These are phyloP conservation scores for Tranzscheliella williamsii DNA, from an alignment of 1,284 basidiomycete genomes.

Conservation along the genomic window DNA sequence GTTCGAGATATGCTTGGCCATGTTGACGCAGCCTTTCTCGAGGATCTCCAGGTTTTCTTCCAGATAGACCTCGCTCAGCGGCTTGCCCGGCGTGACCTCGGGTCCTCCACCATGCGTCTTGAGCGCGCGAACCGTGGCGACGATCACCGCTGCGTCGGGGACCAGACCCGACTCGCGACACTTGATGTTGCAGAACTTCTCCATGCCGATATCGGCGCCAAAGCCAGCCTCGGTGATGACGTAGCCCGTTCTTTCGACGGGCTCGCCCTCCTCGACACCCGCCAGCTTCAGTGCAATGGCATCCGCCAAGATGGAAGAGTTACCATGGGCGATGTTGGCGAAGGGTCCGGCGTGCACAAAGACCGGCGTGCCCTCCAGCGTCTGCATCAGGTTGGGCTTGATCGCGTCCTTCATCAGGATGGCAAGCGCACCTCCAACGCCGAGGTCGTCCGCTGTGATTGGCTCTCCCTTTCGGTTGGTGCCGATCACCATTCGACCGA, in stretches of 20 bases:
- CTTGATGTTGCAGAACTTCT: constrained; percentile 98
- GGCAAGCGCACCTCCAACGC: constrained; percentile 91
- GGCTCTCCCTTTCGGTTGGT: constrained; percentile 87
- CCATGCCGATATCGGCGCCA: constrained; percentile 88
- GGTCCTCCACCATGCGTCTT: constrained; percentile 99
- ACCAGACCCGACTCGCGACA: constrained; percentile 88
- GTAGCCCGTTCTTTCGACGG: constrained; percentile 79
- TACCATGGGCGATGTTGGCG: constrained; percentile 98
- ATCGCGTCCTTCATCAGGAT: constrained; percentile 99
- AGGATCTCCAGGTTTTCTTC: constrained; percentile 90
- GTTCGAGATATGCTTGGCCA: constrained; percentile 92
- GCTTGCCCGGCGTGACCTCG: constrained; percentile 93
- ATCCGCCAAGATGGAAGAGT: constrained; percentile 97
- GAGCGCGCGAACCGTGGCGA: constrained; percentile 93
- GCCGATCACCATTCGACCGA: constrained; percentile 96
- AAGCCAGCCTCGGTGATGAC: constrained; percentile 98
- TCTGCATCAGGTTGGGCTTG: constrained; percentile 99
- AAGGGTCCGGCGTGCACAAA: constrained; percentile 99
- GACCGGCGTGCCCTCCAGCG: constrained; percentile 94
- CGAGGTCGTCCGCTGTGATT: constrained; percentile 94
- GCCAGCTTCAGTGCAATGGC: constrained; percentile 94
- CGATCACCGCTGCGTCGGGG: constrained; percentile 92
- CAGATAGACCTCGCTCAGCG: constrained; percentile 88
- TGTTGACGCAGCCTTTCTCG: constrained; percentile 88
- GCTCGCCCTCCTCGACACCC: constrained; percentile 90